Evolutionary conservation across 805 yeast genomes (phyloP).

Genomic region (Myxozyma lipomycoides): DNA sequence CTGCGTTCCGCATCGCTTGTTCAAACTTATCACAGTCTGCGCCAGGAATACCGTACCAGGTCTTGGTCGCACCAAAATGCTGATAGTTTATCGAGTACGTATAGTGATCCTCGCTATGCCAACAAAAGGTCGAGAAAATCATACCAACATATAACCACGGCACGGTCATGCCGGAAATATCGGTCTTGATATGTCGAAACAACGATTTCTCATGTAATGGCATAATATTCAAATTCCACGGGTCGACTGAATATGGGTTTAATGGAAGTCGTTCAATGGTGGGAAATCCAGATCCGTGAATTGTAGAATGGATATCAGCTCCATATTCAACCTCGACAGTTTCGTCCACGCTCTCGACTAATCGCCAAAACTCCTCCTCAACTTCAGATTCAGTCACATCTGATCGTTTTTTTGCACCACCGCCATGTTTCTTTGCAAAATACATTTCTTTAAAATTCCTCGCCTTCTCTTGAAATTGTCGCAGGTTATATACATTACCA

Average conservation of each 20-base stretch:
- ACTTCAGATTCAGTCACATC: constrained; percentile 27
- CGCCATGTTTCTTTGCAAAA: neutral
- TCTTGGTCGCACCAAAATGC: constrained; percentile 81
- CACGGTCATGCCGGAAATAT: constrained; percentile 83
- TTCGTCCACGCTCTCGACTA: constrained; percentile 33
- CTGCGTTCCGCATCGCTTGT: constrained; percentile 51
- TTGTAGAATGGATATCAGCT: constrained; percentile 40
- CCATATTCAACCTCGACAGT: constrained; percentile 41
- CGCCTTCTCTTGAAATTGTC: constrained; percentile 58
- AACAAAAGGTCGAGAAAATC: constrained; percentile 84
- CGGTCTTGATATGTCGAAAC: constrained; percentile 35
- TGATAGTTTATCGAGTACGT: constrained; percentile 89
- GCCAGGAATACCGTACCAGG: constrained; percentile 92
- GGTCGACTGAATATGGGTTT: constrained; percentile 36
- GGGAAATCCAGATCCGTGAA: constrained; percentile 41
- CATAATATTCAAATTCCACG: constrained; percentile 40
- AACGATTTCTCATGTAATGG: constrained; percentile 38
- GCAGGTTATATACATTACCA: constrained; percentile 51
- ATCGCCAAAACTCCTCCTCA: constrained; percentile 40
- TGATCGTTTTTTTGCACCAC: neutral
- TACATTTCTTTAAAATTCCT: constrained; percentile 46
- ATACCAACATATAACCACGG: constrained; percentile 96
- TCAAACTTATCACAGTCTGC: constrained; percentile 61
- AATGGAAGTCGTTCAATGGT: constrained; percentile 32
- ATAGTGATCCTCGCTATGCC: constrained; percentile 96